Evolutionary conservation across 495 filamentous ascomycete genomes (phyloP).

Genomic region (Trichoderma parareesei): DNA sequence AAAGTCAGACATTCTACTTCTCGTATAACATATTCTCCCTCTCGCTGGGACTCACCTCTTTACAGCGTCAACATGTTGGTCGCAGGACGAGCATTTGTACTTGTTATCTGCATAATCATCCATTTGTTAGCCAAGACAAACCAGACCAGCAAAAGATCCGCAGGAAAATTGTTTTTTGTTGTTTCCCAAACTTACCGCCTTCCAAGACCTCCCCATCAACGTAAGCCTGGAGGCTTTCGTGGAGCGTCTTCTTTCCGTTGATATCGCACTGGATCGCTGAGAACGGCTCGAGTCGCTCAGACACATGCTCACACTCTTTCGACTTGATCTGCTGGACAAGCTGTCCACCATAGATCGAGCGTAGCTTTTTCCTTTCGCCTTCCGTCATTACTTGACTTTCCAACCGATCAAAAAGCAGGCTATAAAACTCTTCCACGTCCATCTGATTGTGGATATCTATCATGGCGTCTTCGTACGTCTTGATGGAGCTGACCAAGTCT

Average conservation of each 20-base stretch:
- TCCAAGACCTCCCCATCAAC: constrained; percentile 96
- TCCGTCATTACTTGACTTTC: constrained; percentile 68
- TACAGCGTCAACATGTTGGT: constrained; percentile 85
- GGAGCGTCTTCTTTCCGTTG: constrained; percentile 75
- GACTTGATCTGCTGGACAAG: constrained; percentile 92
- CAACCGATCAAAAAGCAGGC: constrained; percentile 82
- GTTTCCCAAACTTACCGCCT: constrained; percentile 70
- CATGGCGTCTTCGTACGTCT: constrained; percentile 72
- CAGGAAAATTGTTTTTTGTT: too few species aligned
- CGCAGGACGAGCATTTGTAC: constrained; percentile 91
- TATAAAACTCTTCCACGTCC: constrained; percentile 98
- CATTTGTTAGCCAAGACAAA: constrained; percentile 17
- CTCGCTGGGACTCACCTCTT: constrained; percentile 52
- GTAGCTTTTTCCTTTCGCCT: constrained; percentile 65
- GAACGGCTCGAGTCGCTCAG: constrained; percentile 81
- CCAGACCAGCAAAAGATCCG: too few species aligned
- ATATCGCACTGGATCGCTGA: constrained; percentile 96
- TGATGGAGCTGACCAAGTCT: constrained; percentile 64
- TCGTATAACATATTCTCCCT: not conserved
- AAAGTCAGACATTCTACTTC: not conserved
- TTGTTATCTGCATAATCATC: constrained; percentile 62
- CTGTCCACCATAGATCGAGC: constrained; percentile 84
- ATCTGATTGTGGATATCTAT: constrained; percentile 88
- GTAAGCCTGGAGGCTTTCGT: constrained; percentile 86
- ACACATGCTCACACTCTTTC: constrained; percentile 89